A percentile compares a stretch with the other conserved stretches of the same genome.
Evolutionary conservation across 2,329 filamentous ascomycete species (phyloP).

Genomic region (Zalaria sp.): DNA sequence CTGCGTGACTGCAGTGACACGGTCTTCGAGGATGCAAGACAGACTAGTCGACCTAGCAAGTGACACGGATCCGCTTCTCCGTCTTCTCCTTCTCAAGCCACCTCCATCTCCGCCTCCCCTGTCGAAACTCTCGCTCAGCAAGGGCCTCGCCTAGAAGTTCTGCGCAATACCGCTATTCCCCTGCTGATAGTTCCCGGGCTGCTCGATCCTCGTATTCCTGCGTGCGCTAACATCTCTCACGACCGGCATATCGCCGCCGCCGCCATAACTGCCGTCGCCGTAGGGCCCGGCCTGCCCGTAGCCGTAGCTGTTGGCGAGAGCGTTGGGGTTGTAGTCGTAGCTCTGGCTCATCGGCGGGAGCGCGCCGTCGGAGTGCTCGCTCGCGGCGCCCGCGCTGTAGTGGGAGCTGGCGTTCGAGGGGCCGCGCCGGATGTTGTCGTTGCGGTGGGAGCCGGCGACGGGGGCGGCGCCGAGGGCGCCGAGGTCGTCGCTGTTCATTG

Average conservation of each 20-base stretch:
- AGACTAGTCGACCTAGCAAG: too few species aligned
- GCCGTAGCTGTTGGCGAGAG: constrained; percentile 24
- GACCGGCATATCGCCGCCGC: constrained; percentile 55
- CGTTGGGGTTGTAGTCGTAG: constrained; percentile 14
- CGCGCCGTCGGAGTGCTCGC: constrained; percentile 37
- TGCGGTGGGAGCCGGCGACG: constrained; percentile 49
- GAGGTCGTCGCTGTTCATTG: constrained; percentile 62
- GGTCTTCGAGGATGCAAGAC: too few species aligned
- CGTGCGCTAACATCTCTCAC: constrained; percentile 88
- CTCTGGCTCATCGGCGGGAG: constrained; percentile 21
- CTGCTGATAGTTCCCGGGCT: constrained; percentile 75
- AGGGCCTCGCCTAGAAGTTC: constrained; percentile 61
- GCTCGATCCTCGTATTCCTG: constrained; percentile 90
- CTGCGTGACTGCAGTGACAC: too few species aligned
- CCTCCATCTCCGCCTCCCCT: too few species aligned
- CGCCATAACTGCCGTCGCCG: constrained; percentile 38
- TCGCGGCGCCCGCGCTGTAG: constrained; percentile 71
- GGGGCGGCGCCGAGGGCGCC: constrained; percentile 62
- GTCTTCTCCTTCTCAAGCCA: too few species aligned
- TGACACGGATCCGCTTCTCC: too few species aligned
- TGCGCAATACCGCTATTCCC: constrained; percentile 86
- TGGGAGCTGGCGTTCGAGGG: constrained; percentile 93
- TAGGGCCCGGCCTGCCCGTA: constrained; percentile 45
- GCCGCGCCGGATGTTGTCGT: constrained; percentile 65
- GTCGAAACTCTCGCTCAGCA: too few species aligned